Evolutionary conservation across 345 rosid genomes (phyloP).

Genomic region (Lenwebbia sp.): DNA sequence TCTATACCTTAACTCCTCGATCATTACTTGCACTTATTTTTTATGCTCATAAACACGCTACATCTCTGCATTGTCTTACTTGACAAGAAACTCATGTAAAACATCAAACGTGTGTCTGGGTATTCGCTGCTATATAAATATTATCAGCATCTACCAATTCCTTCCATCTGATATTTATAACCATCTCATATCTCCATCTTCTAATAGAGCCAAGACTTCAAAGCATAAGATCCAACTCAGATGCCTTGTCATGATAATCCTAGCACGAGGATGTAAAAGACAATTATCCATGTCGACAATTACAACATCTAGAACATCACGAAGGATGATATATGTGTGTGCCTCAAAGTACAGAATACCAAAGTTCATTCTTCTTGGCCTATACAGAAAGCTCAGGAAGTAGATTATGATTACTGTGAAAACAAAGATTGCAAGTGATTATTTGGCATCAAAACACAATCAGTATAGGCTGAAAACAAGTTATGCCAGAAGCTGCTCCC

Average conservation of each 20-base stretch:
- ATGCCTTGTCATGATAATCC: neutral
- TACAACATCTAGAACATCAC: neutral
- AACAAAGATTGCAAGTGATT: neutral
- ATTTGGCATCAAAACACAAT: neutral
- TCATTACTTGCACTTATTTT: neutral
- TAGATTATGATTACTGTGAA: neutral
- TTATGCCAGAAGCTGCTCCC: neutral
- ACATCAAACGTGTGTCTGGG: neutral
- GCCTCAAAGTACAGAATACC: neutral
- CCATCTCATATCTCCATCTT: neutral
- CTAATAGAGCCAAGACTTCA: neutral
- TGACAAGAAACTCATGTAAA: neutral
- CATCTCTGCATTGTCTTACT: neutral
- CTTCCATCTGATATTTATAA: neutral
- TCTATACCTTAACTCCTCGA: neutral
- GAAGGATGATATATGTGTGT: neutral
- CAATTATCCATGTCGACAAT: neutral
- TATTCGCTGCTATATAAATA: neutral
- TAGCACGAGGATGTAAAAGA: neutral
- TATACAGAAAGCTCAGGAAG: neutral
- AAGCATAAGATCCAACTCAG: neutral
- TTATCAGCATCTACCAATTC: neutral
- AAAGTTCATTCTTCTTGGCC: neutral
- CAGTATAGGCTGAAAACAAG: neutral
- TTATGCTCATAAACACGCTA: neutral